Base-by-base conservation (phyloP, 495 filamentous ascomycete genomes). In the Chlorociboria aeruginascens region DNA sequence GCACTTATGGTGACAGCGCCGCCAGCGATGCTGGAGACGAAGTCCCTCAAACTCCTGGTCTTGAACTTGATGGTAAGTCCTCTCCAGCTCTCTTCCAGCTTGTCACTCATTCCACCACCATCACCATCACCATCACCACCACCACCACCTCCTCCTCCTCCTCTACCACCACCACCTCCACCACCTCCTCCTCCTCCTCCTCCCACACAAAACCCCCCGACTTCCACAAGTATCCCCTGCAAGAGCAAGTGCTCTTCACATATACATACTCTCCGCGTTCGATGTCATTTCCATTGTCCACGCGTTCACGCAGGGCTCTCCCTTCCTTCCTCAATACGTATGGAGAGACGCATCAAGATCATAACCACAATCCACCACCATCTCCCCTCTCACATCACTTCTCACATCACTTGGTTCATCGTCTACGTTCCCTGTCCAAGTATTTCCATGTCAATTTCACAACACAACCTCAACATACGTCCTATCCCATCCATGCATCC, bases 1-100 rank as follows among this genome's bases (percentile, higher is more conserved):
- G 62, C 53, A 66, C 62, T 8, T 61, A 63, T 53, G 62, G 62
- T 32, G 61, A 54, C 11, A 62, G 59, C 20, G 45, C 39, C 39
- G 54, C 53, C 14, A 47, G 43, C 33, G 39, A 47, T 32, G 38
- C 28, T 31, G 62, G 53, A 17, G 59, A 52, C 39, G 63, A 54
- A 28, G 40, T 53, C 32, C 62, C 64, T 35, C 53, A 50, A 16
- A 66, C 64, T 48, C 64, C 62, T 31, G 20, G 7, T 4, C 1
- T 25, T 25, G 20, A 25, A 25, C 1, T 2, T 32, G 11, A 32
- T 40, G 47, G 36, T 42, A 32, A 16, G 40, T 42, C 25, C 20
- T 40, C 2, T 20, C 38, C 16, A 3, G 3, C 30, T 25, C 7
- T 14, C 1, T 36, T 36, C 7, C 11, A 3, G 3, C 33, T 11